phyloP scores from a whole-genome alignment of 176 grass and related monocot species.

The Cenchrus purpureus region DNA sequence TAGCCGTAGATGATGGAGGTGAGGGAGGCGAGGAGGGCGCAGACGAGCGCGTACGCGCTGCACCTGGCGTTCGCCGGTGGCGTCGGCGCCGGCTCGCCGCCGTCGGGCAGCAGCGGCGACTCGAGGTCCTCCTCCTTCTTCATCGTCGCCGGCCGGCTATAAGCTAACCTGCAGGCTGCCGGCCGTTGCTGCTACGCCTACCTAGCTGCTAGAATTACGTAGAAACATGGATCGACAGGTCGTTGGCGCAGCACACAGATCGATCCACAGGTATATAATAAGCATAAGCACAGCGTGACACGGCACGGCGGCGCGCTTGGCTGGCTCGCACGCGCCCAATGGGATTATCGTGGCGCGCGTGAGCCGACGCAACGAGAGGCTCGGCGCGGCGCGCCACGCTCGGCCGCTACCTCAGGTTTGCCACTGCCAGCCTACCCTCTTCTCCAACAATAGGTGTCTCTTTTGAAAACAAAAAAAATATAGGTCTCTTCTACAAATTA shows the following conservation, averaged over 20 bases:
- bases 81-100: not conserved
- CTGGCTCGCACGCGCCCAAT: not conserved
- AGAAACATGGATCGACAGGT: no score
- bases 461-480: no score
- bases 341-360: not conserved
- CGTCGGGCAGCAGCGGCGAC: conserved; percentile 9
- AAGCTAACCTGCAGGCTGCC: not conserved
- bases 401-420: not conserved
- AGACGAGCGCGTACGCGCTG: conserved; percentile 34
- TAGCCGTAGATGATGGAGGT: conserved; percentile 57
- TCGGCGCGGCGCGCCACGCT: not conserved
- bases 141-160: not conserved
- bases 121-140: conserved; percentile 25
- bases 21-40: conserved; percentile 49
- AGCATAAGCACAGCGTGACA: not conserved
- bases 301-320: not conserved
- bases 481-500: no score
- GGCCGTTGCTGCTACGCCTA: no score
- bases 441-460: not conserved
- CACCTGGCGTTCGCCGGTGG: not conserved
- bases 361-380: not conserved
- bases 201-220: not conserved
- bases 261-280: not conserved
- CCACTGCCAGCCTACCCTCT: not conserved
- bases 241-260: not conserved